Conservation (phyloP, 139 green algal genomes). For the Chlorella sp. region DNA sequence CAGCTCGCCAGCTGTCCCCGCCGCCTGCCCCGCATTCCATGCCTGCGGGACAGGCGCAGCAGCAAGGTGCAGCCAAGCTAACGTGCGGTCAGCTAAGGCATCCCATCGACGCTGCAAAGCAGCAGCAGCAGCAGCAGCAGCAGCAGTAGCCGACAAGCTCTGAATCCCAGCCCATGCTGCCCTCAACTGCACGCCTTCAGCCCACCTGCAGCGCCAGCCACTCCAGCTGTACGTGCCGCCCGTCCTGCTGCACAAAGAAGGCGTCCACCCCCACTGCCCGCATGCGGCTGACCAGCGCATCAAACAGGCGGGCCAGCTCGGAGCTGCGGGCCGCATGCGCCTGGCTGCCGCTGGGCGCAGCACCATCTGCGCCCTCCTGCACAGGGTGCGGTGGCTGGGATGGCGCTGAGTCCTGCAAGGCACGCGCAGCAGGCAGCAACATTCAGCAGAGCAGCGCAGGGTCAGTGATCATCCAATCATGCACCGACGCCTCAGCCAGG, state of each 20-base stretch:
- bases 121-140: no score
- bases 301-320: constrained; percentile 18
- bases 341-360: background rate
- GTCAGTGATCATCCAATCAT: no score
- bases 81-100: background rate
- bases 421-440: no score
- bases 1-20: background rate
- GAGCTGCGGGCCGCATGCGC: background rate
- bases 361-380: background rate
- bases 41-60: constrained; percentile 7
- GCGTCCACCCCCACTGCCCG: background rate
- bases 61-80: background rate
- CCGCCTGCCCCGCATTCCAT: constrained; percentile 26
- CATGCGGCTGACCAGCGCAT: constrained; percentile 13
- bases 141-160: background rate
- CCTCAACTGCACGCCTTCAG: background rate
- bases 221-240: constrained; percentile 5
- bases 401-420: no score
- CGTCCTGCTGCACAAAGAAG: constrained; percentile 10
- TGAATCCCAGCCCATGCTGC: background rate
- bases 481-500: no score
- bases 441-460: no score
- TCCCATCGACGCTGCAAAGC: no score
- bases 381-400: no score
- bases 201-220: constrained; percentile 17